Evolutionary conservation across 108 stramenopile genomes (phyloP).

Genomic region (Aurantiochytrium sp.): DNA sequence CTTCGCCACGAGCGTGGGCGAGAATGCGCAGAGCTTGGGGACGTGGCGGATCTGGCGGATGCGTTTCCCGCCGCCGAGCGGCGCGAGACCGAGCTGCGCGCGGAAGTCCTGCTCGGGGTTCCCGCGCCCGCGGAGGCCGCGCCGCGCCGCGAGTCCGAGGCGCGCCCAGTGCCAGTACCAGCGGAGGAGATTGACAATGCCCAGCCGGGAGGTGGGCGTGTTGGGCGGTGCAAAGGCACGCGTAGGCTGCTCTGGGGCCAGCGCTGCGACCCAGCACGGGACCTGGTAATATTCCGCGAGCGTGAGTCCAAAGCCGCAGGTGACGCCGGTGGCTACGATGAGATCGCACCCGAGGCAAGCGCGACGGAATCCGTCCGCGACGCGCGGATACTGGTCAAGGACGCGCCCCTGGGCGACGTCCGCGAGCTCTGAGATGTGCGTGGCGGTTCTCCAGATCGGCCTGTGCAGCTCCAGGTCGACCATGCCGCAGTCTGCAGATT

Average conservation of each 20-base stretch:
- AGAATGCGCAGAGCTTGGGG: neutral
- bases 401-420: neutral
- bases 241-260: conserved; percentile 23
- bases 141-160: neutral
- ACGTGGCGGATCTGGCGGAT: neutral
- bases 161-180: neutral
- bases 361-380: neutral
- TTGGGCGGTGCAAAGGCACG: conserved; percentile 5
- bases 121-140: neutral
- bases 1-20: neutral
- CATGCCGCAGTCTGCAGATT: neutral
- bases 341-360: neutral
- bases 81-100: neutral
- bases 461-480: neutral
- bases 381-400: neutral
- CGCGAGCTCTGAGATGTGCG: neutral
- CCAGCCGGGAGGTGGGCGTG: neutral
- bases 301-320: neutral
- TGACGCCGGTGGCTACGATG: neutral
- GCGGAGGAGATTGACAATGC: neutral
- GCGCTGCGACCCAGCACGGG: neutral
- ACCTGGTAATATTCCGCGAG: neutral
- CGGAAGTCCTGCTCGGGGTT: conserved; percentile 24
- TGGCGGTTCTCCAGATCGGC: neutral
- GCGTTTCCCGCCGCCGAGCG: neutral